Percentiles rank a stretch among this genome's conserved stretches.
These are phyloP conservation scores for Lumnitzera littorea DNA, from an alignment of 345 rosid species.

Conservation along the genomic window DNA sequence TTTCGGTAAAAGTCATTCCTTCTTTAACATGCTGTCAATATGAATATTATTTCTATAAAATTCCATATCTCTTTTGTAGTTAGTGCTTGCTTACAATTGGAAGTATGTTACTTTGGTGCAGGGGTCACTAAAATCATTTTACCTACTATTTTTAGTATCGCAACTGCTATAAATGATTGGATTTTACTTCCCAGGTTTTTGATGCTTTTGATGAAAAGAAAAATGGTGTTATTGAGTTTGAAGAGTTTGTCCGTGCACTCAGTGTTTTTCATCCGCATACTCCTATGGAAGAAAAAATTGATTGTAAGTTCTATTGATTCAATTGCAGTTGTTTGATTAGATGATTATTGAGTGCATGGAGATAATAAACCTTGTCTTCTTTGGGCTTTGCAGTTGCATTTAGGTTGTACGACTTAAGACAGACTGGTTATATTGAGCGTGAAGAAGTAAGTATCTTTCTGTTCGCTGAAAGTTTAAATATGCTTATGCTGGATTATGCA, in stretches of 20 bases:
- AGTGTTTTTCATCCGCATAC: conserved; percentile 90
- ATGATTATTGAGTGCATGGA: not conserved
- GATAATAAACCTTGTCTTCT: conserved; percentile 1
- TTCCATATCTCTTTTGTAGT: too few species aligned
- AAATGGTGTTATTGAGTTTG: conserved; percentile 79
- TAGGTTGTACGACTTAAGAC: conserved; percentile 83
- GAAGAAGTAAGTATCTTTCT: conserved; percentile 44
- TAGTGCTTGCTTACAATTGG: too few species aligned
- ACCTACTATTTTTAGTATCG: too few species aligned
- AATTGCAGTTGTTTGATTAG: not conserved
- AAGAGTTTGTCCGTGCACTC: conserved; percentile 80
- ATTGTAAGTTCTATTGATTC: conserved; percentile 33
- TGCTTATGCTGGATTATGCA: not conserved
- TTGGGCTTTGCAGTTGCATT: conserved; percentile 69
- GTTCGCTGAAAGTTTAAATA: not conserved
- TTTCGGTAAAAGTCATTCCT: too few species aligned
- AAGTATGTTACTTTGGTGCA: too few species aligned
- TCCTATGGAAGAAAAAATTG: conserved; percentile 75
- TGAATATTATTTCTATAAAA: too few species aligned
- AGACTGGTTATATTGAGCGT: conserved; percentile 86
- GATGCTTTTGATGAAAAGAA: conserved; percentile 86
- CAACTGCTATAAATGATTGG: too few species aligned
- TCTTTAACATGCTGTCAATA: too few species aligned
- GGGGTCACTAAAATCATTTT: too few species aligned
- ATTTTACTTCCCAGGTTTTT: conserved; percentile 50